Evolutionary conservation across 2,329 filamentous ascomycete species (phyloP).

Genomic region (Colletotrichum agaves): DNA sequence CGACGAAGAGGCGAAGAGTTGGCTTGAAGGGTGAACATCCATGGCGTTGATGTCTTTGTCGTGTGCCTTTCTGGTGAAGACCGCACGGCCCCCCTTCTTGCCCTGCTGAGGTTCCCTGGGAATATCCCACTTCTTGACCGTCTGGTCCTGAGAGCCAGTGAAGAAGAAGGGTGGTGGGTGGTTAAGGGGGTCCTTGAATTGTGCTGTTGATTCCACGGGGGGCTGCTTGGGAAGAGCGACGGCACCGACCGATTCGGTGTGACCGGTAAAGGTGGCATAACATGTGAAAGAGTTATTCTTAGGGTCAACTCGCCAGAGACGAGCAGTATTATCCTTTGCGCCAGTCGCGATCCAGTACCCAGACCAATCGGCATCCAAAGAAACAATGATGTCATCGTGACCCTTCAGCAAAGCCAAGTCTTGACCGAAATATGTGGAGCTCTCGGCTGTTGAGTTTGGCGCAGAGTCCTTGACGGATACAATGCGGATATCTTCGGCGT

Average conservation of each 20-base stretch:
- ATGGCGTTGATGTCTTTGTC: constrained; percentile 99
- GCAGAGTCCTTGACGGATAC: constrained; percentile 72
- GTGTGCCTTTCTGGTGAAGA: constrained; percentile 93
- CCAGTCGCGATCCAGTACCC: constrained; percentile 97
- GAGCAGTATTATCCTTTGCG: constrained; percentile 95
- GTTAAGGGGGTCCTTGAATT: constrained; percentile 77
- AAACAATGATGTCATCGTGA: constrained; percentile 95
- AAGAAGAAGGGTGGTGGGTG: constrained; percentile 86
- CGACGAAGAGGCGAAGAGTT: constrained; percentile 94
- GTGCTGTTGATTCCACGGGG: constrained; percentile 75
- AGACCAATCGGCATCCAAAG: constrained; percentile 94
- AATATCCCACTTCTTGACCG: constrained; percentile 93
- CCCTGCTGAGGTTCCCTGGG: constrained; percentile 62
- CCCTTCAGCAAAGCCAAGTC: constrained; percentile 88
- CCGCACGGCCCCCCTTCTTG: constrained; percentile 69
- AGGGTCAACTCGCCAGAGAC: constrained; percentile 88
- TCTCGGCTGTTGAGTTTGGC: constrained; percentile 43
- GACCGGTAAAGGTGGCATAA: constrained; percentile 85
- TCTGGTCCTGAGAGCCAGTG: constrained; percentile 95
- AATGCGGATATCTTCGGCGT: constrained; percentile 91
- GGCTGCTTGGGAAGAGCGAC: constrained; percentile 80
- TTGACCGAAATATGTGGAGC: constrained; percentile 79
- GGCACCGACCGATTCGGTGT: constrained; percentile 93
- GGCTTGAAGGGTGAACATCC: constrained; percentile 77
- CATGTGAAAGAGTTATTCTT: constrained; percentile 80